Evolutionary conservation across 2,329 filamentous ascomycete genomes (phyloP), one percentile per base, ranked within the genome.

Genomic region (Aureobasidium sp.): DNA sequence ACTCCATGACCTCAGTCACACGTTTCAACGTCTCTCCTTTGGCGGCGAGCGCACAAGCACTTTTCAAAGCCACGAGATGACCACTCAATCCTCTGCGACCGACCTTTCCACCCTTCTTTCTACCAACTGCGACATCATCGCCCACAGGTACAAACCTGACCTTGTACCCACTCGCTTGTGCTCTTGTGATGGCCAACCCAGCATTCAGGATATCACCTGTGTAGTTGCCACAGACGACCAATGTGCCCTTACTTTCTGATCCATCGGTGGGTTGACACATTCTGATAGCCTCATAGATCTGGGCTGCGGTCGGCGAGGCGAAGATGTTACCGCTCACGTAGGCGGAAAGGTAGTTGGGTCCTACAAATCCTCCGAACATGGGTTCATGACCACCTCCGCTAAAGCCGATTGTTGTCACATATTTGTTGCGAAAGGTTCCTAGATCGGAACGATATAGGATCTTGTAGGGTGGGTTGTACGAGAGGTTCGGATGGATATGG

Each of bases 171-270:
- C 78, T 80, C 7, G 86, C 85, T 55, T 83, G 83, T 43, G 85
- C 88, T 75, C 84, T 88, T 69, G 88, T 87, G 59, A 85, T 85
- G 3, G 88, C 88, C 16, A 90, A 77, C 1, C 87, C 87, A 69
- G 89, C 89, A 73, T 90, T 88, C 67, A 90, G 78, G 66, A 88
- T 88, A 74, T 90, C 88, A 54, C 88, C 88, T 0, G 88, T 90
- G 74, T 90, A 90, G 76, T 91, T 91, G 53, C 87, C 90, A 67
- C 90, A 85, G 58, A 91, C 84, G 2, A 91, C 79, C 55, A 91
- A 85, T 3, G 85, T 85, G 18, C 64, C 71, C 79, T 80, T 71
- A 20, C 67, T 67, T n/a, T 59, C 65, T 15, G 31, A 40, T 15
- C 55, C 66, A 20, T 60, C 55, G 82, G 80, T 33, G 81, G 88